phyloP scores from a whole-genome alignment of 108 stramenopile genomes.

The Craspedostauros australis region DNA sequence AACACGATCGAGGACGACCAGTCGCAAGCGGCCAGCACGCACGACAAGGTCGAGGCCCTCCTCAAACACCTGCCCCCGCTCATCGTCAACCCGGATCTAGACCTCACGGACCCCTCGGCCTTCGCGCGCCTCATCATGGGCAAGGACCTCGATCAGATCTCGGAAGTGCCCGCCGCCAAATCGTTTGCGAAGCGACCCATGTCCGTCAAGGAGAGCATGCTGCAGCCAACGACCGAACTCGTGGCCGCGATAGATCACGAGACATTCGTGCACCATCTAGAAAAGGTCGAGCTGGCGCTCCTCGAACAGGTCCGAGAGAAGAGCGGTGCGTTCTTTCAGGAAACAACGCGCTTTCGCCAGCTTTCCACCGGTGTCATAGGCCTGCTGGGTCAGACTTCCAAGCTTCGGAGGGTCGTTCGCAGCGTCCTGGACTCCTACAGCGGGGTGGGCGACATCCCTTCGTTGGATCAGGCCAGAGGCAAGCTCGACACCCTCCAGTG shows the following conservation, averaged over 20 bases:
- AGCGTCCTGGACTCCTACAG: conserved; percentile 23
- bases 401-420: conserved; percentile 38
- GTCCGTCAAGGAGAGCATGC: too few species aligned
- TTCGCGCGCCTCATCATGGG: too few species aligned
- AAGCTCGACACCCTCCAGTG: conserved; percentile 46
- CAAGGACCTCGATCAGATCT: too few species aligned
- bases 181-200: too few species aligned
- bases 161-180: too few species aligned
- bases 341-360: conserved; percentile 78
- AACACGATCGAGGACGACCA: not conserved
- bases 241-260: conserved; percentile 60
- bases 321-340: conserved; percentile 74
- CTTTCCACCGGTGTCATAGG: conserved; percentile 54
- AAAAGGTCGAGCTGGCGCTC: conserved; percentile 71
- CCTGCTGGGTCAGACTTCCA: conserved; percentile 58
- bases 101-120: too few species aligned
- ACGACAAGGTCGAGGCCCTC: too few species aligned
- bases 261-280: conserved; percentile 59
- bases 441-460: conserved; percentile 21
- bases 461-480: conserved; percentile 37
- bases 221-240: conserved; percentile 39
- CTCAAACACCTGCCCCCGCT: too few species aligned
- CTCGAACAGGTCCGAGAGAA: conserved; percentile 76
- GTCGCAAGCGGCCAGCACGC: conserved; percentile 1
- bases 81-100: too few species aligned